Evolutionary conservation across 805 yeast genomes (phyloP).

Genomic region (Millerozyma miso): DNA sequence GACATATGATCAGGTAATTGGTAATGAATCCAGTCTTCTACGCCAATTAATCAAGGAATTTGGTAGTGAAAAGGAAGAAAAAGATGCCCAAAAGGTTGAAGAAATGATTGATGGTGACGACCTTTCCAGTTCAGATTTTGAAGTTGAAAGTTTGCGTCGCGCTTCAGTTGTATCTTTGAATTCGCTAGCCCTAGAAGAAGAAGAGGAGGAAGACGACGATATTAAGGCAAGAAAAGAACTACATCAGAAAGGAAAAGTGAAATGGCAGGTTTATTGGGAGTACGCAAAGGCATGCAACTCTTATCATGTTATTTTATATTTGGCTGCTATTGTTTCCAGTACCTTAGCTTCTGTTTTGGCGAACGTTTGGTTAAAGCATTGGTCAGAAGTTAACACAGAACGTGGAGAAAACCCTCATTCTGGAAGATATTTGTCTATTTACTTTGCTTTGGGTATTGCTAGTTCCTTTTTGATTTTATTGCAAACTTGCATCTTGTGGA

Average conservation of each 20-base stretch:
- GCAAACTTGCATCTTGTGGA: conserved; percentile 71
- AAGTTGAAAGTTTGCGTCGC: conserved; percentile 45
- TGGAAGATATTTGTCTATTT: conserved; percentile 67
- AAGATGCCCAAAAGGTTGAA: conserved; percentile 9
- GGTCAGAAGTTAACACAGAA: conserved; percentile 87
- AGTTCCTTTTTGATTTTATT: conserved; percentile 41
- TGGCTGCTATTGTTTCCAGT: conserved; percentile 52
- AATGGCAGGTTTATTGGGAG: conserved; percentile 75
- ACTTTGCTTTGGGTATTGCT: conserved; percentile 68
- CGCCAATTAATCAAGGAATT: conserved; percentile 56
- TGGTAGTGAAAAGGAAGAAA: conserved; percentile 43
- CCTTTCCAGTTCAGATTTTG: conserved; percentile 29
- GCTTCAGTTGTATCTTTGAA: conserved; percentile 56
- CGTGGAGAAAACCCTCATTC: conserved; percentile 70
- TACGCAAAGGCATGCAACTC: conserved; percentile 89
- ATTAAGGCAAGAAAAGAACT: conserved; percentile 60
- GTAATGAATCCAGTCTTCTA: conserved; percentile 44
- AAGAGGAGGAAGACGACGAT: conserved; percentile 33
- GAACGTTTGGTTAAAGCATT: conserved; percentile 91
- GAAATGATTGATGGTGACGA: conserved; percentile 21
- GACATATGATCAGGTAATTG: conserved; percentile 49
- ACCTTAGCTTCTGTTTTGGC: conserved; percentile 62
- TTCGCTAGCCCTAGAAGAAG: conserved; percentile 21
- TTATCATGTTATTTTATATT: conserved; percentile 53
- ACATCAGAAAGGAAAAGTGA: conserved; percentile 89